A percentile compares a stretch with the other conserved stretches of the same genome.
phyloP scores from a whole-genome alignment of 768 basidiomycete species.

The Tubosaeta sp. region DNA sequence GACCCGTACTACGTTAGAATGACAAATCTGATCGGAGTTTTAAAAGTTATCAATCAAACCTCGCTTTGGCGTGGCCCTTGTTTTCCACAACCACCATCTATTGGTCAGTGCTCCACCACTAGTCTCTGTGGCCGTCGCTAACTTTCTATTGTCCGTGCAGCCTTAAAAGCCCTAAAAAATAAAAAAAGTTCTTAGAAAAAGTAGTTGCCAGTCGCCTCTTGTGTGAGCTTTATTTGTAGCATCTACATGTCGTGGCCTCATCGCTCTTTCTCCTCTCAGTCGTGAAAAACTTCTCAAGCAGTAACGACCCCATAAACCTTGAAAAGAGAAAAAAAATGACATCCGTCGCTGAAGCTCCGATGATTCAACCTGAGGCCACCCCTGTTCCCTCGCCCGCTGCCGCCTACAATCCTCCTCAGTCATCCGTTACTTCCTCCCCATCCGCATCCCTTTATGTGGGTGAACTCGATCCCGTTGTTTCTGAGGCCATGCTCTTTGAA shows the following conservation, averaged over 20 bases:
- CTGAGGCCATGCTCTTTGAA: conserved; percentile 99
- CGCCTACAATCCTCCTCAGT: conserved; percentile 52
- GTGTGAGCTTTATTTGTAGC: conserved; percentile 42
- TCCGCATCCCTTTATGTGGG: conserved; percentile 98
- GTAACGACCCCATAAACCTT: conserved; percentile 75
- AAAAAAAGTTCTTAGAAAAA: conserved; percentile 69
- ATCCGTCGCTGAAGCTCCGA: conserved; percentile 52
- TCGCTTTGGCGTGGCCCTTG: conserved; percentile 20
- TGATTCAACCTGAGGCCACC: conserved; percentile 46
- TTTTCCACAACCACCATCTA: conserved; percentile 65
- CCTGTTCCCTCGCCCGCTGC: conserved; percentile 46
- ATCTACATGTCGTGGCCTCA: conserved; percentile 12
- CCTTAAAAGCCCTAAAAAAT: conserved; percentile 55
- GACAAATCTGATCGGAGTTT: conserved; percentile 37
- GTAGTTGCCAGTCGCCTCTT: conserved; percentile 74
- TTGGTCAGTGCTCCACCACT: conserved; percentile 41
- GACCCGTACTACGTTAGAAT: no score
- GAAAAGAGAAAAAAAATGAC: conserved; percentile 48
- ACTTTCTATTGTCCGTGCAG: conserved; percentile 31
- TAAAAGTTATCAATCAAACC: conserved; percentile 29
- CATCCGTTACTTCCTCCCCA: conserved; percentile 58
- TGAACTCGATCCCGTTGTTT: conserved; percentile 96
- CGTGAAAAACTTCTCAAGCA: conserved; percentile 85
- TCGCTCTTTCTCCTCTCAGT: conserved; percentile 31
- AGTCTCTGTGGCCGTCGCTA: conserved; percentile 11